Base-by-base conservation (phyloP, 345 rosid genomes). In the Draba incana region DNA sequence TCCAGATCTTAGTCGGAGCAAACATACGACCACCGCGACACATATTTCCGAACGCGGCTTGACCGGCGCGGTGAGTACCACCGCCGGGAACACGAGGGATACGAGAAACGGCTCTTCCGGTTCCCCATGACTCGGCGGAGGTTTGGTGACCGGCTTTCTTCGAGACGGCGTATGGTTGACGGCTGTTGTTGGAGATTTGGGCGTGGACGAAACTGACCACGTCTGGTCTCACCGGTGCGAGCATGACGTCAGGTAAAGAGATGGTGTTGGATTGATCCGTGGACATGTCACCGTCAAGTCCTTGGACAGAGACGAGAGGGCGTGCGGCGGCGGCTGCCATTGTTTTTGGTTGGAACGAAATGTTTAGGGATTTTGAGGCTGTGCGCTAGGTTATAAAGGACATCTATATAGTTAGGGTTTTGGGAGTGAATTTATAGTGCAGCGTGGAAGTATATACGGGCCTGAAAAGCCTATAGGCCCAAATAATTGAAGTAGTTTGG, bases 1-100 rank as follows among this genome's bases (percentile, higher is more conserved):
- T 88, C 92, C 92, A 89, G 89, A 88, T 94, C 88, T 84, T 89
- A 33, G 99, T 94, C 2, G 98, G 99, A 55, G 99, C 99, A 52
- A 94, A 94, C 99, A 94, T 94, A 11, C 99, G 88, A 0, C 99
- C 99, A 9, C 99, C 99, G 2, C 99, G 95, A 63, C 99, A 94
- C 99, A 94, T 94, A 87, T 94, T 94, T 5, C 99, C 99, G 57
- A 85, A 94, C 14, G 99, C 99, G 0, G 92, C 98, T 81, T 92
- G 98, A 8, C 98, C 98, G 2, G 98, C 98, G 1, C 98, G 89
- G 89, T 92, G 98, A 43, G 98, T 92, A 8, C 98, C 98, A 8
- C 98, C 98, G 0, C 98, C 98, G 1, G 98, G 88, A 30, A 92
- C 98, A 66, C 98, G 92, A 33, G 98, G 98, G 62, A 92, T 92